These are phyloP conservation scores for Oxyria digyna DNA, from an alignment of 148 eudicot genomes.

Conservation along the genomic window DNA sequence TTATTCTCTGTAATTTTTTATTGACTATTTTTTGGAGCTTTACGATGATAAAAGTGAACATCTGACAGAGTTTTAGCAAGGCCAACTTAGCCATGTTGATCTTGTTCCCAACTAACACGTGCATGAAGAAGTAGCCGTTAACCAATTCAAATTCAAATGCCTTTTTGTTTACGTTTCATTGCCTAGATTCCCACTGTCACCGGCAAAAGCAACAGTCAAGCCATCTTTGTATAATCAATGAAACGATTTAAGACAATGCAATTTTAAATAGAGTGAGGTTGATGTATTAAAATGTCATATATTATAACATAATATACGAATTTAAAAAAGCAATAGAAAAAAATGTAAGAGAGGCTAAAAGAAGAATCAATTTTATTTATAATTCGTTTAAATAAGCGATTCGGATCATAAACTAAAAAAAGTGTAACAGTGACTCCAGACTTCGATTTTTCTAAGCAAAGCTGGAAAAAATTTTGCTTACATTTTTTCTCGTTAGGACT, in stretches of 20 bases:
- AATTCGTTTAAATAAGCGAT: no score
- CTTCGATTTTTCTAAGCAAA: no score
- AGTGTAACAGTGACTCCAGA: no score
- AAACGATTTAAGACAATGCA: not conserved
- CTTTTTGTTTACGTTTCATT: not conserved
- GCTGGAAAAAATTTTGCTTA: no score
- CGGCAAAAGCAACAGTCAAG: not conserved
- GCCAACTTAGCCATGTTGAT: conserved; percentile 1
- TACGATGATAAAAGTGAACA: not conserved
- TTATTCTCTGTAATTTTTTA: not conserved
- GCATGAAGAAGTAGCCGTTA: conserved; percentile 10
- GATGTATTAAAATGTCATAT: no score
- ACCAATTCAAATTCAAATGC: conserved; percentile 1
- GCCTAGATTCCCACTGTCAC: not conserved
- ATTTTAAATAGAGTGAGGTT: no score
- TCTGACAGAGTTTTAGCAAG: not conserved
- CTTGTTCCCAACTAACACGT: conserved; percentile 3
- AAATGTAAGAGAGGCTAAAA: no score
- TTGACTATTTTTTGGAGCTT: not conserved
- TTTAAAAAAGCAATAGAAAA: no score
- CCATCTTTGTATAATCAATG: not conserved
- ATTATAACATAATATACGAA: no score
- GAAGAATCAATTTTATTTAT: no score
- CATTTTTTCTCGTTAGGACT: no score
- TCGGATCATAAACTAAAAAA: no score